These are phyloP conservation scores for Acanthamoeba quina DNA, from an alignment of 208 protist species.

Conservation along the genomic window DNA sequence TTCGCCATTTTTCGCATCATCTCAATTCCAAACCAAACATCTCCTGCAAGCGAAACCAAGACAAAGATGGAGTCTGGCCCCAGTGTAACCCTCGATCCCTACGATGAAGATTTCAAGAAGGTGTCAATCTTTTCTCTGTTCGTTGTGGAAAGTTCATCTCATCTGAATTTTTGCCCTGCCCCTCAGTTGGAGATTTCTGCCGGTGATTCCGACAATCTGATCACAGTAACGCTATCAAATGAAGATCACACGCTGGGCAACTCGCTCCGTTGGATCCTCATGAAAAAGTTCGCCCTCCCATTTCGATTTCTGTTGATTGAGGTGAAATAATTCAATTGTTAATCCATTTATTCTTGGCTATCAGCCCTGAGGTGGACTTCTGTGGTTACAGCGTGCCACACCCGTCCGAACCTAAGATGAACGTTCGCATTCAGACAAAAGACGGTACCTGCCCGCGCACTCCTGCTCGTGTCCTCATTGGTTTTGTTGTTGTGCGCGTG, in stretches of 20 bases:
- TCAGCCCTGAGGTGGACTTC: constrained; percentile 68
- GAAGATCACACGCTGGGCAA: constrained; percentile 75
- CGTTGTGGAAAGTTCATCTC: background rate
- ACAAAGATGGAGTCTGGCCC: constrained; percentile 9
- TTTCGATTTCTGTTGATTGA: constrained; percentile 15
- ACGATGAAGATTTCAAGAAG: constrained; percentile 44
- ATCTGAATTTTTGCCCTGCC: background rate
- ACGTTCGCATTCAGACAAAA: constrained; percentile 43
- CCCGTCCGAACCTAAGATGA: constrained; percentile 66
- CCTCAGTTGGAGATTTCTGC: constrained; percentile 6
- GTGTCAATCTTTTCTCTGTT: background rate
- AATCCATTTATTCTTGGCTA: background rate
- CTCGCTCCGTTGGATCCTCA: constrained; percentile 46
- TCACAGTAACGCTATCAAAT: constrained; percentile 12
- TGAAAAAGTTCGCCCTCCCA: constrained; percentile 44
- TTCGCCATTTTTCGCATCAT: no score
- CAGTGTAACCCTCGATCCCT: background rate
- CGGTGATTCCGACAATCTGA: constrained; percentile 35
- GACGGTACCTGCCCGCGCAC: background rate
- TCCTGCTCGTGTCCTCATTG: background rate
- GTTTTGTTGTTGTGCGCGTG: no score
- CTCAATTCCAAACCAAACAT: background rate
- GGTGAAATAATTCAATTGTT: background rate
- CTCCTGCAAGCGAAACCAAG: background rate
- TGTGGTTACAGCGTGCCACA: constrained; percentile 74